Evolutionary conservation across 116 monocot species (phyloP), one percentile per base, ranked within the genome.

Genomic region (Trichopus zeylanicus): DNA sequence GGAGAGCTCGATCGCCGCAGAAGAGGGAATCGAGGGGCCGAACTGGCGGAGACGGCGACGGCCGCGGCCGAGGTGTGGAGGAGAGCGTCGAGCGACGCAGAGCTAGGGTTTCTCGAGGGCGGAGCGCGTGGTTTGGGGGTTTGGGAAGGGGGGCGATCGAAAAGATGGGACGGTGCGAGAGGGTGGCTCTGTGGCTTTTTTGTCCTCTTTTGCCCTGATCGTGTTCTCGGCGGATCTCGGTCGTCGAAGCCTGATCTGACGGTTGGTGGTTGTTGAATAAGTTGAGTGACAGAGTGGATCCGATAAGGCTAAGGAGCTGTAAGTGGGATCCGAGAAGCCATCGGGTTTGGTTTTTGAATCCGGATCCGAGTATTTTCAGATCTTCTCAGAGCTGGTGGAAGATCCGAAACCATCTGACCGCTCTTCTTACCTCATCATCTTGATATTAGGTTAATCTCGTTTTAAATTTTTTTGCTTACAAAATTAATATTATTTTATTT

Each of bases 101-200:
- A 49, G 49, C 23, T 53, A 53, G 53, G 53, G 53, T 53, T 53
- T 53, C 53, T 53, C 53, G 10, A 53, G 12, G 53, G 27, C 51
- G 53, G 15, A 28, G 25, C 27, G 28, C 22, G 23, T 13, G 27
- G 27, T 27, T 26, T 27, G 28, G 12, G 28, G 23, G 51, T 4
- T 4, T 33, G 32, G 32, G 23, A 21, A 22, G 5, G 49, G 49
- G 1, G 49, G n/a, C n/a, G n/a, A 24, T 49, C 49, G 49, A 49
- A 49, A 20, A 49, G 49, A 49, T 49, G 53, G 28, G 28, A 7
- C 27, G 53, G 28, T 28, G 27, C 12, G 25, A 23, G 26, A 28
- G 57, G 34, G 33, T n/a, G 18, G 34, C 32, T 20, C 16, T 18
- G 1, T 29, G 10, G 9, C 18, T 6, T 5, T 33, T 57, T 57